Percentiles rank a stretch among this genome's conserved stretches.
phyloP scores from a whole-genome alignment of 441 rosid genomes.

The Populus tomentosa region DNA sequence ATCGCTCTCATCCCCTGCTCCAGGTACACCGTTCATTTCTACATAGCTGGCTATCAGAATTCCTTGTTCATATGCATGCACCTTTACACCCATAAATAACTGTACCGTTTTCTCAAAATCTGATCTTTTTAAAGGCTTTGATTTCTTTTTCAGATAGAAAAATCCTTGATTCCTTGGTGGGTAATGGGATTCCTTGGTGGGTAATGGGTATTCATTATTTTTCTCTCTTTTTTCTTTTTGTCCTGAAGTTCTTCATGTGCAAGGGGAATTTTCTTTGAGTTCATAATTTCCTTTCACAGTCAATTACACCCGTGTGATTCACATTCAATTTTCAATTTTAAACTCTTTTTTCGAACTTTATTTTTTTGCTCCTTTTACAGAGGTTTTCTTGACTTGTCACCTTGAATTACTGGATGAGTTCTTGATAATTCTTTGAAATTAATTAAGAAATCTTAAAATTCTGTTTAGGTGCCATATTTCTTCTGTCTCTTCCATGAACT shows the following conservation, averaged over 20 bases:
- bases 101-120: neutral
- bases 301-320: neutral
- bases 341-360: neutral
- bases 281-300: neutral
- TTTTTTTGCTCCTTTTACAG: neutral
- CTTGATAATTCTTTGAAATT: neutral
- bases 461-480: neutral
- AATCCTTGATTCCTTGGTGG: constrained; percentile 7
- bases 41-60: neutral
- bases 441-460: neutral
- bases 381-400: neutral
- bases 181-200: no score
- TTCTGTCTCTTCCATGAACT: neutral
- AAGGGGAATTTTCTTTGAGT: neutral
- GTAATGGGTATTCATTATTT: neutral
- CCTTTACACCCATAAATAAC: neutral
- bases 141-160: neutral
- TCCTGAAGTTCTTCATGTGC: neutral
- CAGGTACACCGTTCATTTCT: constrained; percentile 37
- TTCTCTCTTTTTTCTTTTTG: neutral
- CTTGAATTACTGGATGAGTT: neutral
- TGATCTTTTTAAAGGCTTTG: neutral
- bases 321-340: neutral
- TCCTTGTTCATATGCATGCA: neutral
- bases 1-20: constrained; percentile 82